Evolutionary conservation across 192 early-diverging fungal species (phyloP).

Genomic region (Backusella circina): DNA sequence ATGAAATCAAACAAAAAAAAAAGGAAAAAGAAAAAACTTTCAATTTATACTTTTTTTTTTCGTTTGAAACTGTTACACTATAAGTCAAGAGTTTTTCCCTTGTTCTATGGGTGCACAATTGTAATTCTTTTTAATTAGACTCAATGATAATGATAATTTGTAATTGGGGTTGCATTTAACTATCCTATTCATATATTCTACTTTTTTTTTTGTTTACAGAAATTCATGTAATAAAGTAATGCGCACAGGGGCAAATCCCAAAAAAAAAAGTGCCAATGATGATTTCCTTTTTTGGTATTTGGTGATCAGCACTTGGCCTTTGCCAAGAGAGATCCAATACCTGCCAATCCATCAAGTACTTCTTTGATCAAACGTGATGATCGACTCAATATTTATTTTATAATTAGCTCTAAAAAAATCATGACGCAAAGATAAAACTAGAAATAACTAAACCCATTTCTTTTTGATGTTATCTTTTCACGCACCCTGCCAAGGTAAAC

Average conservation of each 20-base stretch:
- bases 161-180: background rate
- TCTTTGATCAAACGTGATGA: background rate
- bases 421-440: no score
- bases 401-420: background rate
- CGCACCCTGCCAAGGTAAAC: background rate
- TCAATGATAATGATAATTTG: background rate
- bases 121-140: background rate
- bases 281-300: background rate
- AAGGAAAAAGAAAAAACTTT: background rate
- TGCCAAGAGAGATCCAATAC: background rate
- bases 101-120: background rate
- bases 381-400: background rate
- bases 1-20: background rate
- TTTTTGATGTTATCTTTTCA: no score
- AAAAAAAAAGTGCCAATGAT: background rate
- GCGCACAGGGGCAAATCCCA: background rate
- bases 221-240: background rate
- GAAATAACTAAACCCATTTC: no score
- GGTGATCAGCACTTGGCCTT: background rate
- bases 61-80: background rate
- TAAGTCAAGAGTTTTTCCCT: background rate
- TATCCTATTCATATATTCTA: background rate
- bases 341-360: background rate
- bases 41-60: background rate
- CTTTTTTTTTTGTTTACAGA: background rate